Evolutionary conservation across 768 basidiomycete species (phyloP).

Genomic region (Psilocybe sp.): DNA sequence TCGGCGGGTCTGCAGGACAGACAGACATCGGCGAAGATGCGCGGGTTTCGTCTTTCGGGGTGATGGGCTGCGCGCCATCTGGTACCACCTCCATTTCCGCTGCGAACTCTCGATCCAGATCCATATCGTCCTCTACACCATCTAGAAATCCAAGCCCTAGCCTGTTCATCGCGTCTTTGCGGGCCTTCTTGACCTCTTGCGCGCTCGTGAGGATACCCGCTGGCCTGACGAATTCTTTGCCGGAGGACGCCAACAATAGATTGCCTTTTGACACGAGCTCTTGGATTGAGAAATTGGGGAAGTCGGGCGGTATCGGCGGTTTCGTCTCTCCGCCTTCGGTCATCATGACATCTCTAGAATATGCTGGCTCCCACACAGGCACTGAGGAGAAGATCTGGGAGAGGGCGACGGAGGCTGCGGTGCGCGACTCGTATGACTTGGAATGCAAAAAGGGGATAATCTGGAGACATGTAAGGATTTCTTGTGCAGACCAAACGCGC

Average conservation of each 20-base stretch:
- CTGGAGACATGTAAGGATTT: conserved; percentile 33
- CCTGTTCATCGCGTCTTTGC: conserved; percentile 85
- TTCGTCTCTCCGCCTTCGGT: conserved; percentile 20
- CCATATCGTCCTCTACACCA: conserved; percentile 77
- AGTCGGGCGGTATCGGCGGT: conserved; percentile 47
- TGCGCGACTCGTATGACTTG: conserved; percentile 88
- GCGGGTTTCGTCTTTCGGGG: conserved; percentile 37
- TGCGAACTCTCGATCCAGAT: conserved; percentile 79
- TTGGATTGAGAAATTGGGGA: conserved; percentile 72
- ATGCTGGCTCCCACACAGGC: conserved; percentile 71
- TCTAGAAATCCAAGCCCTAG: conserved; percentile 88
- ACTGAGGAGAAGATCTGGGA: conserved; percentile 84
- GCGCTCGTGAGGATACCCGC: conserved; percentile 68
- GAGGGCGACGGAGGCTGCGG: conserved; percentile 84
- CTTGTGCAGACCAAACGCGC: background rate
- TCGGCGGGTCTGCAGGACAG: conserved; percentile 32
- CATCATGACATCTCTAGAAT: conserved; percentile 25
- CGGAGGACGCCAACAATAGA: conserved; percentile 86
- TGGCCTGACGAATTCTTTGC: conserved; percentile 85
- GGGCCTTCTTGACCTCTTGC: conserved; percentile 81
- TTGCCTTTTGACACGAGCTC: conserved; percentile 75
- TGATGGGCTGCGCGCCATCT: conserved; percentile 34
- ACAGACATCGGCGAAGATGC: conserved; percentile 44
- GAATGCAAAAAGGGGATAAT: conserved; percentile 90
- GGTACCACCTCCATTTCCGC: conserved; percentile 50